These are phyloP conservation scores for Thraustotheca clavata DNA, from an alignment of 352 stramenopile genomes.

Conservation along the genomic window DNA sequence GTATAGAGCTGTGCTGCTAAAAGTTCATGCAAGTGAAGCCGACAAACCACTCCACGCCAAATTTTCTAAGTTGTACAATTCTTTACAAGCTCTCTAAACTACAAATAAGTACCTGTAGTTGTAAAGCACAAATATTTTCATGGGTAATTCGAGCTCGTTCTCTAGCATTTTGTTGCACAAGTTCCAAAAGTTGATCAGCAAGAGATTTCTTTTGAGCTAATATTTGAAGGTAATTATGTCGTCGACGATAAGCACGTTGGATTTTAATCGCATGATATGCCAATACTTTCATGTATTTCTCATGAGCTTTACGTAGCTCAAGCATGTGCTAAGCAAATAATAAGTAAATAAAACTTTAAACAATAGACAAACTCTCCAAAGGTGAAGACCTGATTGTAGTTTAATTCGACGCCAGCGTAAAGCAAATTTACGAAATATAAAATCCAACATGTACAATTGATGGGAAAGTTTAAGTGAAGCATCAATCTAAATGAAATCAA, in stretches of 20 bases:
- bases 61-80: neutral
- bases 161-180: neutral
- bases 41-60: slow-evolving; percentile 1
- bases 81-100: neutral
- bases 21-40: neutral
- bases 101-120: neutral
- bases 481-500: neutral
- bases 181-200: neutral
- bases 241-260: slow-evolving; percentile 5
- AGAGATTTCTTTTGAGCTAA: neutral
- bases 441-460: slow-evolving; percentile 21
- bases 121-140: neutral
- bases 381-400: slow-evolving; percentile 2
- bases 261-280: slow-evolving; percentile 6
- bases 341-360: neutral
- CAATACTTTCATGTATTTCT: neutral
- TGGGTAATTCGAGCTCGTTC: neutral
- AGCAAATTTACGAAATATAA: slow-evolving; percentile 14
- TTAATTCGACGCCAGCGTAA: slow-evolving; percentile 20
- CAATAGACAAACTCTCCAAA: slow-evolving; percentile 1
- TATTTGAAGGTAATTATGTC: neutral
- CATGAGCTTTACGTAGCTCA: neutral
- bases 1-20: neutral
- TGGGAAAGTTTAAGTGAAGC: slow-evolving; percentile 7
- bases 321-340: neutral